These are phyloP conservation scores for Pneumocystis jirovecii DNA, from an alignment of 1,139 yeast species.

Conservation along the genomic window DNA sequence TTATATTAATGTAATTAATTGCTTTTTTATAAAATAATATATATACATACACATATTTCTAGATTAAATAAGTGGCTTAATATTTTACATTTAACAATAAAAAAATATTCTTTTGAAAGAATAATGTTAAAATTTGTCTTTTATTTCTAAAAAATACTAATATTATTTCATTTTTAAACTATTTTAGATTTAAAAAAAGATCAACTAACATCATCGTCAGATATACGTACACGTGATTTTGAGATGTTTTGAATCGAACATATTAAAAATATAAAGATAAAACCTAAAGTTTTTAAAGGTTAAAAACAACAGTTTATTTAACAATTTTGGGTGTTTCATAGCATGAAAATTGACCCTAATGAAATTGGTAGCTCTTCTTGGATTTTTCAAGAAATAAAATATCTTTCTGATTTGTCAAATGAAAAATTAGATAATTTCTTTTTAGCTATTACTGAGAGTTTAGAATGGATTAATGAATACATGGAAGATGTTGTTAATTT, in stretches of 20 bases:
- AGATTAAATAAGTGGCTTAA: too few species aligned
- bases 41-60: too few species aligned
- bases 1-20: too few species aligned
- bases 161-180: too few species aligned
- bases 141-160: too few species aligned
- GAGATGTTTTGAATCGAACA: not conserved
- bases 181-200: too few species aligned
- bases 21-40: too few species aligned
- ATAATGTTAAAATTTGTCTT: too few species aligned
- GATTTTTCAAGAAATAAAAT: not conserved
- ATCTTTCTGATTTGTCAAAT: not conserved
- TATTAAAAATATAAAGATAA: not conserved
- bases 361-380: not conserved
- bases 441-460: not conserved
- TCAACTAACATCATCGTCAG: too few species aligned
- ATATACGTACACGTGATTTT: not conserved
- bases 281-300: not conserved
- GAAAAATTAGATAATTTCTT: not conserved
- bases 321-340: not conserved
- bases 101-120: too few species aligned
- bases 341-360: not conserved
- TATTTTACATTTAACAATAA: too few species aligned
- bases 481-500: not conserved
- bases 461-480: not conserved
- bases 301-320: not conserved